Evolutionary conservation across 345 rosid species (phyloP).

Genomic region (Populus nigra): DNA sequence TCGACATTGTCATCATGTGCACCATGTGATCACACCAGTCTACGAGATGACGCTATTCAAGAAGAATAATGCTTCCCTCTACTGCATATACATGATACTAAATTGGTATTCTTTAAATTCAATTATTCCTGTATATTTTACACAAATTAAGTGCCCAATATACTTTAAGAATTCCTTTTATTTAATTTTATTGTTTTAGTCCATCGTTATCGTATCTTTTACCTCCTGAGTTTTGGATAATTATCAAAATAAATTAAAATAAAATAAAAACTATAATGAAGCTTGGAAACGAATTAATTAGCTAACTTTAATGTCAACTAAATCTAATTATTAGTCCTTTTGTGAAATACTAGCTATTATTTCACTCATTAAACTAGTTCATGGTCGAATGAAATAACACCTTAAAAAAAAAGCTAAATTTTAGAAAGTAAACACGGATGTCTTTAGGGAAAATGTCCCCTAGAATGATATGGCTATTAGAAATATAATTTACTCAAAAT

Average conservation of each 20-base stretch:
- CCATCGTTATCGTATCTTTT: not conserved
- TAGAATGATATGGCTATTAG: too few species aligned
- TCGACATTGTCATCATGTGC: slow-evolving; percentile 6
- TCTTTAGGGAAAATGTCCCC: too few species aligned
- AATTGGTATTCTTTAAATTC: too few species aligned
- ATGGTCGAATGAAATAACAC: too few species aligned
- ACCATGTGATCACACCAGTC: slow-evolving; percentile 6
- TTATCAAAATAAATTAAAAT: not conserved
- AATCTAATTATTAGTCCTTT: too few species aligned
- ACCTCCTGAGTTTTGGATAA: not conserved
- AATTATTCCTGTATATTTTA: not conserved
- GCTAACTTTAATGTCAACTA: too few species aligned
- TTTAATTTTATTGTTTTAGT: not conserved
- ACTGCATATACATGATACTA: not conserved
- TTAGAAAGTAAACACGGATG: too few species aligned
- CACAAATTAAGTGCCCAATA: not conserved
- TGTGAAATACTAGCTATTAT: too few species aligned
- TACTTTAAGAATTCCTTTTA: not conserved
- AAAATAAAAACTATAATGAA: not conserved
- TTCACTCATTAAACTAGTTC: too few species aligned
- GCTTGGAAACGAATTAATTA: not conserved
- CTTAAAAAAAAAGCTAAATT: too few species aligned
- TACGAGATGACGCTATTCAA: not conserved
- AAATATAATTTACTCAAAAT: too few species aligned
- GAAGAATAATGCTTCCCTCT: not conserved